Conservation (phyloP, 768 basidiomycete species). For the Tricholoma furcatifolium region DNA sequence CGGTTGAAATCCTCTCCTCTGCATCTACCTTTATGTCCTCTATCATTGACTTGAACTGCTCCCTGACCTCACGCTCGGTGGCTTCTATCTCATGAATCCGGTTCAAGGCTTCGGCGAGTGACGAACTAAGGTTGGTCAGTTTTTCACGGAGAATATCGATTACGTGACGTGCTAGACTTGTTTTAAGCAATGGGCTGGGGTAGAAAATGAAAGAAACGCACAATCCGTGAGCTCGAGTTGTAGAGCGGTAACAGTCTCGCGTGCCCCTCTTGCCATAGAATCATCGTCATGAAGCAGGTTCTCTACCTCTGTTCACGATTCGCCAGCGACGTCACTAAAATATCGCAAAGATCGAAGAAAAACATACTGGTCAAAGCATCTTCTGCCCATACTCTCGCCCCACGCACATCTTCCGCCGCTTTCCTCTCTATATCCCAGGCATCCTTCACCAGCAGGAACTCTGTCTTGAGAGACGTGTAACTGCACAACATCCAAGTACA, state of each 20-base stretch:
- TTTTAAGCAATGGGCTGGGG: slow-evolving; percentile 27
- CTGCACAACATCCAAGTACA: background rate
- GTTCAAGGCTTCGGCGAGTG: slow-evolving; percentile 30
- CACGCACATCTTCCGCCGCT: slow-evolving; percentile 2
- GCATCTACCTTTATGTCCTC: background rate
- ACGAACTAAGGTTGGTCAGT: slow-evolving; percentile 29
- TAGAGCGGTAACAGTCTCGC: slow-evolving; percentile 21
- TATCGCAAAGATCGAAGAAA: background rate
- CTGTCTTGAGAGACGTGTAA: slow-evolving; percentile 3
- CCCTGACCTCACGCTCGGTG: slow-evolving; percentile 21
- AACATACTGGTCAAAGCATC: slow-evolving; percentile 9
- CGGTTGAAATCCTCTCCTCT: background rate
- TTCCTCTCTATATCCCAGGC: slow-evolving; percentile 4
- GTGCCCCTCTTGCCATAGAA: slow-evolving; percentile 22
- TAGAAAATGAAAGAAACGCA: slow-evolving; percentile 9
- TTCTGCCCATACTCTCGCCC: slow-evolving; percentile 4
- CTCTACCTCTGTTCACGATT: slow-evolving; percentile 7
- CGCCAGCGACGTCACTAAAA: background rate
- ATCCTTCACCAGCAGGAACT: slow-evolving; percentile 6
- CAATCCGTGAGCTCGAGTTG: slow-evolving; percentile 28
- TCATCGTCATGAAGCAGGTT: slow-evolving; percentile 24
- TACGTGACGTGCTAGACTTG: slow-evolving; percentile 11
- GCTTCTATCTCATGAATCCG: slow-evolving; percentile 35
- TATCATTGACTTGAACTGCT: slow-evolving; percentile 18
- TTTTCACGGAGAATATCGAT: slow-evolving; percentile 40